Evolutionary conservation across 164 flowering plant species (phyloP).

Genomic region (Magnolia kwangsiensis): DNA sequence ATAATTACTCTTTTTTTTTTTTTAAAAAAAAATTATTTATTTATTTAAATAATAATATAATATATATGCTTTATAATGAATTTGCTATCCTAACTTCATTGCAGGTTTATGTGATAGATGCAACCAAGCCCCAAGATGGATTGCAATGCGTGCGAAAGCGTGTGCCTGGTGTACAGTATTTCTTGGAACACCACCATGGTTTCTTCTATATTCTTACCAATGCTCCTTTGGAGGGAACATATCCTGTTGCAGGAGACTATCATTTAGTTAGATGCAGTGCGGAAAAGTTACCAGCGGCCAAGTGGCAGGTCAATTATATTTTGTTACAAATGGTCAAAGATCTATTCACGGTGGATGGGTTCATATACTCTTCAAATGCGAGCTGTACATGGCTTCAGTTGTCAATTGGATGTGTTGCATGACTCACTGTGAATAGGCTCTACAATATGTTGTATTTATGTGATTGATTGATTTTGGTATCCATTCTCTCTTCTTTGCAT

Average conservation of each 20-base stretch:
- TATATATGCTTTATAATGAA: not conserved
- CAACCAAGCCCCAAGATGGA: slow-evolving; percentile 42
- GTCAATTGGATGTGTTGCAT: no score
- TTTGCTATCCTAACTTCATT: slow-evolving; percentile 4
- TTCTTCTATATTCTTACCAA: slow-evolving; percentile 80
- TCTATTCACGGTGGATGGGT: not conserved
- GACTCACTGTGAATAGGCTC: not conserved
- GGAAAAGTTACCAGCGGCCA: slow-evolving; percentile 36
- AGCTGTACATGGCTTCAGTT: not conserved
- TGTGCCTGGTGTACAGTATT: slow-evolving; percentile 60
- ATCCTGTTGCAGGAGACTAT: slow-evolving; percentile 32
- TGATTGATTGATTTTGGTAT: no score
- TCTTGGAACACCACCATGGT: slow-evolving; percentile 85
- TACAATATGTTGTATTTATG: not conserved
- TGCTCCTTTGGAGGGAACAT: slow-evolving; percentile 21
- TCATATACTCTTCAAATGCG: not conserved
- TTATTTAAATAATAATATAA: no score
- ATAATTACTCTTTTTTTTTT: no score
- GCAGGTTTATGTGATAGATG: slow-evolving; percentile 79
- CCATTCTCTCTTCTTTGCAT: no score
- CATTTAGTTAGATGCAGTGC: slow-evolving; percentile 57
- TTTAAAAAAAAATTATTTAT: no score
- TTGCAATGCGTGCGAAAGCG: slow-evolving; percentile 57
- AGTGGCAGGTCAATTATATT: slow-evolving; percentile 64
- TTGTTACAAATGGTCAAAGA: not conserved